Evolutionary conservation across 2,329 filamentous ascomycete genomes (phyloP), one percentile per base, ranked within the genome.

Genomic region (Fusarium keratoplasticum): DNA sequence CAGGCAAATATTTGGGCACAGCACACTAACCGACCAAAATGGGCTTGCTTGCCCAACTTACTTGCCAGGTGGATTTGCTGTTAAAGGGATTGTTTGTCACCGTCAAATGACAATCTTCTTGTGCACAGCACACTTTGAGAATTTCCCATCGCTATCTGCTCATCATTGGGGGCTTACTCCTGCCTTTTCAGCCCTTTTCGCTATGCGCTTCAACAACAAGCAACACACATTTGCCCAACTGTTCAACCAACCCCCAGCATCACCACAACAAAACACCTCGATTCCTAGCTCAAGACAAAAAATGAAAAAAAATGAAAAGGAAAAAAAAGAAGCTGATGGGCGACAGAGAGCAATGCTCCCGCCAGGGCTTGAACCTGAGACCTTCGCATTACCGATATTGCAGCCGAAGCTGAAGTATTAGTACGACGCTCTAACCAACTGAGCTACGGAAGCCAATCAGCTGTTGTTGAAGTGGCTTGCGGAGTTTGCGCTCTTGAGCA

Each of bases 341-440:
- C 62, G 25, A 60, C 22, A 40, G 62, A 60, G 54, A 65, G 59
- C 61, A n/a, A 1, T 65, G 63, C 63, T 65, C 63, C 55, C 63
- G 55, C 55, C 55, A 61, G 63, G 63, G 55, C 63, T 66, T 66
- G 63, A 65, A 65, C 63, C 63, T 52, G 55, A 60, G 63, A 31
- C 63, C 63, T 65, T 65, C 63, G 63, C 63, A 65, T 65, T 38
- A 65, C 44, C 44, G 44, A 50, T 50, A 50, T 50, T 50, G 25
- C 44, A 50, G 44, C 50, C 31, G 40, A 40, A 47, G 54, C 33
- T 60, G 62, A 31, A 65, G 63, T 65, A 65, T 65, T 65, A 65
- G 63, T 65, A 65, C 63, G 63, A 65, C 63, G 63, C 63, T 65
- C 63, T 65, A 60, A 65, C 63, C 63, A 66, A 66, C 63, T 66